Percentiles rank a stretch among this genome's conserved stretches.
Evolutionary conservation across 164 flowering plant genomes (phyloP).

Genomic region (Taxillus chinensis): DNA sequence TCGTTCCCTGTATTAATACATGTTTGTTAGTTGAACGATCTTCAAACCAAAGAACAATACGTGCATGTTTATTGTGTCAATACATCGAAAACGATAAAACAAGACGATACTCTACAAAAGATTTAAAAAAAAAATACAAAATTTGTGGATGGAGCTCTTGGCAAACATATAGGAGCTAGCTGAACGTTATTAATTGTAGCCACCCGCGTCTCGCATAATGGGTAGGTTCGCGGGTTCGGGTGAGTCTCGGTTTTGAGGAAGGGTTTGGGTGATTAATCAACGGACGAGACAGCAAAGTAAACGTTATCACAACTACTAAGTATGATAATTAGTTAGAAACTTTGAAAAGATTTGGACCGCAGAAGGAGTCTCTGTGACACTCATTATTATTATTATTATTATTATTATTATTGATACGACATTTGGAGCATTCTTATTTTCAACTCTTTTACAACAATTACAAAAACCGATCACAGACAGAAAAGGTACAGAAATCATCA

Average conservation of each 20-base stretch:
- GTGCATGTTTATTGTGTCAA: no score
- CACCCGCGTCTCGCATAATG: no score
- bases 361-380: constrained; percentile 10
- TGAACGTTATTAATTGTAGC: no score
- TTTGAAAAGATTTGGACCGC: constrained; percentile 3
- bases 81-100: no score
- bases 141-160: no score
- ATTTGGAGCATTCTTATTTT: constrained; percentile 11
- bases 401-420: not conserved
- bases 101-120: no score
- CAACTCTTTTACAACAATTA: constrained; percentile 9
- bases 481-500: not conserved
- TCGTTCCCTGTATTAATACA: no score
- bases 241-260: not conserved
- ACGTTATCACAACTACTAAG: not conserved
- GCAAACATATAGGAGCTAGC: no score
- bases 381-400: not conserved
- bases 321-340: constrained; percentile 6
- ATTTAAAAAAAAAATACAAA: no score
- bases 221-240: not conserved
- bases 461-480: constrained; percentile 5
- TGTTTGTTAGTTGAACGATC: no score
- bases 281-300: constrained; percentile 11
- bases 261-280: constrained; percentile 2
- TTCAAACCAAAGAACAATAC: no score